Evolutionary conservation across 2,329 filamentous ascomycete genomes (phyloP), one percentile per base, ranked within the genome.

Genomic region (Beauveria australis): DNA sequence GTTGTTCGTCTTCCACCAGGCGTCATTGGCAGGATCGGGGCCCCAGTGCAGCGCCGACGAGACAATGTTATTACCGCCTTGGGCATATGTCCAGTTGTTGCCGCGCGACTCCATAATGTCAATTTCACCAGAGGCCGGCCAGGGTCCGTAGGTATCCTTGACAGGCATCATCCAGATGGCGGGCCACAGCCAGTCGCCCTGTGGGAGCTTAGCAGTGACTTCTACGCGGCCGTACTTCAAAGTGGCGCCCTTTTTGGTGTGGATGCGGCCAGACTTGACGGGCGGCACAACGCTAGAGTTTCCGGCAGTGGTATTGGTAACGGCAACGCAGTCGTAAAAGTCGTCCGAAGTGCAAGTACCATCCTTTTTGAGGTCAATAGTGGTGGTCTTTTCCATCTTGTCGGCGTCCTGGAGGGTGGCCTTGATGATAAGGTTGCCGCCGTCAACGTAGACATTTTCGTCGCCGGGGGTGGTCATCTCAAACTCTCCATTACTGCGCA

Each of bases 141-240:
- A 95, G 1, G 80, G 68, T 1, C 91, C 91, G 70, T 94, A 95
- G 0, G 78, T 85, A 59, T 85, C 79, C 48, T 87, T 78, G 52
- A 84, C 84, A 1, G 91, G 91, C 78, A 94, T 79, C 88, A 95
- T 89, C 89, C 89, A 92, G 68, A 95, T 93, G n/a, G 89, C 89
- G 2, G 91, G 91, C 91, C 91, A 94, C 12, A 95, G 80, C 91
- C 91, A 94, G 75, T 94, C 90, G 59, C 91, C 91, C 53, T 78
- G 73, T 5, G 91, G 89, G 30, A 94, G 76, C 73, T 87, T 87
- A 28, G 91, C 91, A 1, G 81, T 85, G 5, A 95, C 89, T 71
- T 95, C 89, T 57, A 95, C 81, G 48, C 89, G 88, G 53, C 91
- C 91, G 70, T 89, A 95, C 73, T 86, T 90, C 77, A 95, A 89